Evolutionary conservation across 768 basidiomycete species (phyloP).

Genomic region (Filobasidium floriforme): DNA sequence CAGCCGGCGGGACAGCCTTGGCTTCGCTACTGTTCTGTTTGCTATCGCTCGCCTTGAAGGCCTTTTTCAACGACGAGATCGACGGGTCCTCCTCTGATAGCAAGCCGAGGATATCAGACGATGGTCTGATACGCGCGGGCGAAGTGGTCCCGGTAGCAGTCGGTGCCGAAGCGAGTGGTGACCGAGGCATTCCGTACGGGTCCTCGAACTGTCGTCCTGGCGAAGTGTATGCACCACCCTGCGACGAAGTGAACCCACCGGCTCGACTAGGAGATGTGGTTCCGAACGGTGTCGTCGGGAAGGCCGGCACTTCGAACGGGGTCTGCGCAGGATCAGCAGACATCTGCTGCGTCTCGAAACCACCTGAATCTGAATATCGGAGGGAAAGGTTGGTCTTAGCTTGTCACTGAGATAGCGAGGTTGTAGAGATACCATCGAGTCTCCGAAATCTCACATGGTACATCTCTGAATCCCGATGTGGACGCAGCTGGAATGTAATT

Average conservation of each 20-base stretch:
- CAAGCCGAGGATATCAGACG: slow-evolving; percentile 2
- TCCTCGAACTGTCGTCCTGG: background rate
- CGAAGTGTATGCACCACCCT: background rate
- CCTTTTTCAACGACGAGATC: slow-evolving; percentile 7
- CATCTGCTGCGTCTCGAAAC: background rate
- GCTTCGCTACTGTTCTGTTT: background rate
- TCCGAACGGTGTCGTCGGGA: background rate
- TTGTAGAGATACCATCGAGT: too few relatives aligned
- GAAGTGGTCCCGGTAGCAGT: background rate
- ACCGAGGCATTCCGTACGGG: background rate
- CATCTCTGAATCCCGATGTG: background rate
- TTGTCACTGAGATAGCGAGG: too few relatives aligned
- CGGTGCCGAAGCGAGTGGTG: too few relatives aligned
- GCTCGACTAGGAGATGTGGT: background rate
- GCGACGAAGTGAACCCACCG: background rate
- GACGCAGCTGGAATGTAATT: background rate
- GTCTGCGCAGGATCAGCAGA: background rate
- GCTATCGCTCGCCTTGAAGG: slow-evolving; percentile 3
- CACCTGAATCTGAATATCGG: background rate
- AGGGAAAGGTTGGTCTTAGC: background rate
- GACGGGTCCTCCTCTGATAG: background rate
- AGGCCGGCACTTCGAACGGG: background rate
- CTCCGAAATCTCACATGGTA: background rate
- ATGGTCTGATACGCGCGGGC: background rate
- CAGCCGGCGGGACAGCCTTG: background rate